Evolutionary conservation across 73 alveolate genomes (phyloP).

Genomic region (Halteria grandinella): DNA sequence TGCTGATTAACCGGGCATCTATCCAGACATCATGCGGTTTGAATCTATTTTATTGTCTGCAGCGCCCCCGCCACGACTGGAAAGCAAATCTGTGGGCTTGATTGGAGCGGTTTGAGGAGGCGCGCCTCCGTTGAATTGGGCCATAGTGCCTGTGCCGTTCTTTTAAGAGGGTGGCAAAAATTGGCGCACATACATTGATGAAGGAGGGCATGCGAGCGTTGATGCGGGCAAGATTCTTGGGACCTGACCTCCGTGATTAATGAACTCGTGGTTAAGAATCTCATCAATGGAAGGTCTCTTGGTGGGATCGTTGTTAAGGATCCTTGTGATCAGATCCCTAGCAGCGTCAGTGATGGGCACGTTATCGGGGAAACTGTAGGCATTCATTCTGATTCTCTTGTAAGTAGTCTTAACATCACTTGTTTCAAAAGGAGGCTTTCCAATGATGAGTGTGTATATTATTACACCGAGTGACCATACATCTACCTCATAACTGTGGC

Average conservation of each 20-base stretch:
- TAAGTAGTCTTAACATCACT: conserved; percentile 92
- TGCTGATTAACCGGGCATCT: conserved; percentile 19
- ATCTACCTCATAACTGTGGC: conserved; percentile 98
- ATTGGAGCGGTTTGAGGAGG: conserved; percentile 45
- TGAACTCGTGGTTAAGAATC: conserved; percentile 88
- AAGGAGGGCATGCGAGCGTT: conserved; percentile 96
- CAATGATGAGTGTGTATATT: conserved; percentile 92
- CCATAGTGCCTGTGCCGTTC: not conserved
- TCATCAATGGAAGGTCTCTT: conserved; percentile 96
- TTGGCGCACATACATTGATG: conserved; percentile 86
- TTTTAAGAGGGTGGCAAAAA: too few relatives aligned
- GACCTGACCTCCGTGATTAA: conserved; percentile 87
- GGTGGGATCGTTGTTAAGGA: conserved; percentile 87
- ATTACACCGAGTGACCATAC: conserved; percentile 98
- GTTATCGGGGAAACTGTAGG: conserved; percentile 91
- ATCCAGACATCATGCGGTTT: too few relatives aligned
- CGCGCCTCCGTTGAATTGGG: not conserved
- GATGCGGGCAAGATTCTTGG: conserved; percentile 95
- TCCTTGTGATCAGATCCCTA: conserved; percentile 83
- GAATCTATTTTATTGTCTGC: too few relatives aligned
- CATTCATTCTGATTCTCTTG: conserved; percentile 86
- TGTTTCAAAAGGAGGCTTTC: conserved; percentile 97
- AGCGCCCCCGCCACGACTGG: conserved; percentile 18
- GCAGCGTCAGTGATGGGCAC: conserved; percentile 92
- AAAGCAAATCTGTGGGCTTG: conserved; percentile 3